A percentile compares a stretch with the other conserved stretches of the same genome.
Evolutionary conservation across 495 filamentous ascomycete species (phyloP).

Genomic region (Penicillium steckii): DNA sequence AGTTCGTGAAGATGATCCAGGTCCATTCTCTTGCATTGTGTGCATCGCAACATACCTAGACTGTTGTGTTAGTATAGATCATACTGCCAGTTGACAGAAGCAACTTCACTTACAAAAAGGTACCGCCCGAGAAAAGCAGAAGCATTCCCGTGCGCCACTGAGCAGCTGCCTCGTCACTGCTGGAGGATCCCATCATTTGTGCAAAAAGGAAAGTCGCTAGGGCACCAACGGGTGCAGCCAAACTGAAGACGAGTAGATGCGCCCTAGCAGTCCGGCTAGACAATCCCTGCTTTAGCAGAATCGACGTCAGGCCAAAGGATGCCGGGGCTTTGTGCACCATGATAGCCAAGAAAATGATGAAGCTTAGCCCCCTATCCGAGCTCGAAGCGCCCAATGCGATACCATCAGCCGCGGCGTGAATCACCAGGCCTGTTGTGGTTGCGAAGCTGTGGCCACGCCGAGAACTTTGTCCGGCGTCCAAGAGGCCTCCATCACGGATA

Average conservation of each 20-base stretch:
- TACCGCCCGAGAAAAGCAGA: conserved; percentile 88
- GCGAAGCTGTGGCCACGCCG: conserved; percentile 50
- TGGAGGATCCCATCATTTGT: conserved; percentile 59
- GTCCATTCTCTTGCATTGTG: conserved; percentile 84
- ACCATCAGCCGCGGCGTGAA: conserved; percentile 94
- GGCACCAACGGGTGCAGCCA: conserved; percentile 87
- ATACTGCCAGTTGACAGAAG: background rate
- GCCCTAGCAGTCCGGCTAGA: conserved; percentile 80
- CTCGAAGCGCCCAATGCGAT: conserved; percentile 91
- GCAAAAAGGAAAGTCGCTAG: conserved; percentile 79
- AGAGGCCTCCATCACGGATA: conserved; percentile 36
- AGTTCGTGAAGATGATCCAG: conserved; percentile 46
- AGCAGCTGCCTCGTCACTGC: conserved; percentile 47
- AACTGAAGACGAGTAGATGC: conserved; percentile 85
- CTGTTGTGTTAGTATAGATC: conserved; percentile 11
- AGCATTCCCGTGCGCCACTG: conserved; percentile 92
- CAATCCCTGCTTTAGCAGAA: conserved; percentile 83
- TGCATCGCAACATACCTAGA: conserved; percentile 96
- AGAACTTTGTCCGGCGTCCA: conserved; percentile 32
- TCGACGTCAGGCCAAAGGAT: conserved; percentile 88
- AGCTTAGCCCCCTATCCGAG: conserved; percentile 67
- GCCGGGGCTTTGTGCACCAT: conserved; percentile 98
- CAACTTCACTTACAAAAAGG: conserved; percentile 76
- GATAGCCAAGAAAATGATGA: conserved; percentile 93
- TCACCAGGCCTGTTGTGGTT: conserved; percentile 91